Conservation (phyloP, 768 basidiomycete species). For the Exsudoporus frostii region DNA sequence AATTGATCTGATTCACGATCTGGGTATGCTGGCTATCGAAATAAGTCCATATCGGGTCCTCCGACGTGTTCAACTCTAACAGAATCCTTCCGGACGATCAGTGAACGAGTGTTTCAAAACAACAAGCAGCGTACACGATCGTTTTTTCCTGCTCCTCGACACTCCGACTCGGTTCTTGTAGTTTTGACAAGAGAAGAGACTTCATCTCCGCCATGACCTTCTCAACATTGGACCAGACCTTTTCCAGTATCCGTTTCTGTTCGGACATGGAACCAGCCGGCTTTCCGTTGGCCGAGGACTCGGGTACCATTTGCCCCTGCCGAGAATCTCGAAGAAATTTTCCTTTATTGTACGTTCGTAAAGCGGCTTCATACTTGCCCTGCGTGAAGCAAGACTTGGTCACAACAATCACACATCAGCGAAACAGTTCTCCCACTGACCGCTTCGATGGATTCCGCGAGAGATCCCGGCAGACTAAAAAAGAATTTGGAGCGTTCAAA, state of each 20-base stretch:
- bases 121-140: conserved; percentile 66
- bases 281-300: conserved; percentile 55
- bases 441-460: conserved; percentile 85
- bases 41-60: conserved; percentile 94
- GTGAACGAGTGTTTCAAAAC: neutral
- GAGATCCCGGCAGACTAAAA: conserved; percentile 92
- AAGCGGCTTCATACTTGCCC: conserved; percentile 91
- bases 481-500: conserved; percentile 98
- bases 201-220: conserved; percentile 93
- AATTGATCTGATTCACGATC: conserved; percentile 75
- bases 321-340: conserved; percentile 85
- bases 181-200: conserved; percentile 65
- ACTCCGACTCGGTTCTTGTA: conserved; percentile 75
- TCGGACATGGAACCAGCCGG: conserved; percentile 57
- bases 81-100: conserved; percentile 58
- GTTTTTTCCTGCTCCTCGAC: conserved; percentile 97
- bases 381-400: conserved; percentile 29
- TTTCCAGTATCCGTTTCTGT: conserved; percentile 90
- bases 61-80: conserved; percentile 77
- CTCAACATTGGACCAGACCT: conserved; percentile 94
- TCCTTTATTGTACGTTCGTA: conserved; percentile 97
- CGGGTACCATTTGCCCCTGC: conserved; percentile 80
- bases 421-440: conserved; percentile 41
- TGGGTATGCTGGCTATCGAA: conserved; percentile 91
- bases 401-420: neutral